phyloP scores from a whole-genome alignment of 2,329 filamentous ascomycete species.

The Onygenales sp. region DNA sequence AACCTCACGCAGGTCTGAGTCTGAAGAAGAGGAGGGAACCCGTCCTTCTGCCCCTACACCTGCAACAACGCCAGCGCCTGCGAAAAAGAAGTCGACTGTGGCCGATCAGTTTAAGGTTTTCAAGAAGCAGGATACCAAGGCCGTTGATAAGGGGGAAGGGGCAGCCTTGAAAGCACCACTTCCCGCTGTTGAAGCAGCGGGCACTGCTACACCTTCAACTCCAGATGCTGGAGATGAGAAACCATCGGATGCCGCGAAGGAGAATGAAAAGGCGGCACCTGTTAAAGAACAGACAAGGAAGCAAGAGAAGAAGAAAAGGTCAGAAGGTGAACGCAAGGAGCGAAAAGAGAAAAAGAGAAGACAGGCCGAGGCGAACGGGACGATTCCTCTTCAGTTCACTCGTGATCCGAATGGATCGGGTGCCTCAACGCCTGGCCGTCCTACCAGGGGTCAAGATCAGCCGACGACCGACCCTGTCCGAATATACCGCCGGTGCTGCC shows the following conservation, averaged over 20 bases:
- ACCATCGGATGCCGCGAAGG: constrained; percentile 18
- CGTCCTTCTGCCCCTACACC: background rate
- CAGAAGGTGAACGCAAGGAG: constrained; percentile 84
- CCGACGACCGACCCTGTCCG: constrained; percentile 86
- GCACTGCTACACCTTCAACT: constrained; percentile 6
- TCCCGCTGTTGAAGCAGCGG: constrained; percentile 46
- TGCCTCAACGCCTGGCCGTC: constrained; percentile 19
- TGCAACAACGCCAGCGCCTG: background rate
- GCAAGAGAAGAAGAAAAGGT: constrained; percentile 93
- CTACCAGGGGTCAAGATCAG: constrained; percentile 43
- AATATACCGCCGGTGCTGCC: constrained; percentile 91
- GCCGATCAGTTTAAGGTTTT: constrained; percentile 1
- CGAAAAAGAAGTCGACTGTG: constrained; percentile 3
- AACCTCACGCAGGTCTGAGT: constrained; percentile 65
- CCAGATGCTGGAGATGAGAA: constrained; percentile 11
- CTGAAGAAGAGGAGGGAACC: constrained; percentile 30
- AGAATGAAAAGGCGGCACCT: constrained; percentile 21
- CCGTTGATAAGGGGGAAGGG: constrained; percentile 56
- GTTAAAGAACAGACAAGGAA: constrained; percentile 53
- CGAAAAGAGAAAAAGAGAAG: constrained; percentile 80
- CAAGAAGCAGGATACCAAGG: constrained; percentile 11
- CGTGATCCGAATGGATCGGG: constrained; percentile 51
- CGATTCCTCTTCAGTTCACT: constrained; percentile 72
- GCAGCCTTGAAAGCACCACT: constrained; percentile 62
- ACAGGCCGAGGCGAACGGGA: constrained; percentile 79